Evolutionary conservation across 495 filamentous ascomycete species (phyloP).

Genomic region (Terfezia claveryi): DNA sequence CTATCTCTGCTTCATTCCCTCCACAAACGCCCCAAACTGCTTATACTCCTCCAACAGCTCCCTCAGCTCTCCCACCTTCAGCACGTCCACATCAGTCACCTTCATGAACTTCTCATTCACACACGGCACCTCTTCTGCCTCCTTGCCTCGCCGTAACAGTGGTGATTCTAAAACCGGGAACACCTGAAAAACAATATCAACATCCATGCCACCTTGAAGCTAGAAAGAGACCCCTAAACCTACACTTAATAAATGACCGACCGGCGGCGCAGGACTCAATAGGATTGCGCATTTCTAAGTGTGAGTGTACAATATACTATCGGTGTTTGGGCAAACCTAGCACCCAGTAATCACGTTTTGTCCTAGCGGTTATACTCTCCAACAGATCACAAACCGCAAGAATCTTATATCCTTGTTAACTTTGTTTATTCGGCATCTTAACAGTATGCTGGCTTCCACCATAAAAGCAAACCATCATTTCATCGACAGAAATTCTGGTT

Average conservation of each 20-base stretch:
- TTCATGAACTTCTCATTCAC: slow-evolving; percentile 68
- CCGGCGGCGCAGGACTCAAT: slow-evolving; percentile 8
- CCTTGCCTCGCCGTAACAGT: slow-evolving; percentile 27
- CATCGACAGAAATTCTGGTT: too few species aligned
- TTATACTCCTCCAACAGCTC: slow-evolving; percentile 75
- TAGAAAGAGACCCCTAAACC: neutral
- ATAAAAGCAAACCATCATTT: too few species aligned
- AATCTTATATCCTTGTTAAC: too few species aligned
- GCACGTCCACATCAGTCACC: slow-evolving; percentile 48
- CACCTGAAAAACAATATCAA: slow-evolving; percentile 23
- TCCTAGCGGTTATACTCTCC: too few species aligned
- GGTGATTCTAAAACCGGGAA: slow-evolving; percentile 36
- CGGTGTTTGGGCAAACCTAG: too few species aligned
- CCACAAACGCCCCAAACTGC: slow-evolving; percentile 36
- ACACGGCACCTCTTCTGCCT: slow-evolving; percentile 36
- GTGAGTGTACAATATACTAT: too few species aligned
- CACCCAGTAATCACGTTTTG: too few species aligned
- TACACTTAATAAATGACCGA: slow-evolving; percentile 13
- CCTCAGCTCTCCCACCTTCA: slow-evolving; percentile 61
- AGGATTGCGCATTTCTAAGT: too few species aligned
- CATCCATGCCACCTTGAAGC: slow-evolving; percentile 10
- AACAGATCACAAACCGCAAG: too few species aligned
- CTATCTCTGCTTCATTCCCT: neutral
- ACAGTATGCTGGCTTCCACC: too few species aligned
- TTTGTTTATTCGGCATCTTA: too few species aligned